A percentile compares a stretch with the other conserved stretches of the same genome.
These are phyloP conservation scores for Crucihimalaya himalaica DNA, from an alignment of 345 rosid genomes.

Conservation along the genomic window DNA sequence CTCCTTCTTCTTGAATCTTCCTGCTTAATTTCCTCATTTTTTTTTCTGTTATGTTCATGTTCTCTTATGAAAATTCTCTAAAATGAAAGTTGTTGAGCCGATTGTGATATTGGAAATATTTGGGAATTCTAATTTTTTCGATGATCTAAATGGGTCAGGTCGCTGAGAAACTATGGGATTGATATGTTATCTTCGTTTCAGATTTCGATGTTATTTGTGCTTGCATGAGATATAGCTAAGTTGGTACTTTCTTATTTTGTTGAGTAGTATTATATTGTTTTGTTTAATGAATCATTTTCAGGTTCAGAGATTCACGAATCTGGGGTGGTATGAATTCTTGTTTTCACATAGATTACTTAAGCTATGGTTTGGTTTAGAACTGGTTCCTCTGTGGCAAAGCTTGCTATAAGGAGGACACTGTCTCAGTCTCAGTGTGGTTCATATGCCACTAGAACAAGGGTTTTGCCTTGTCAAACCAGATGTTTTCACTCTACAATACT, in stretches of 20 bases:
- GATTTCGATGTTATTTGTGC: neutral
- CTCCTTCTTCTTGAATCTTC: neutral
- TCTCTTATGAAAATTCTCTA: neutral
- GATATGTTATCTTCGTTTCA: neutral
- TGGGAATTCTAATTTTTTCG: neutral
- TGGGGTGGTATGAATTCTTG: neutral
- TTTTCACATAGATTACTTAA: neutral
- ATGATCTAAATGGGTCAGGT: conserved; percentile 19
- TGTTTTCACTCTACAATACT: conserved; percentile 56
- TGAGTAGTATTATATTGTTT: conserved; percentile 1
- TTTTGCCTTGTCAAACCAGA: conserved; percentile 48
- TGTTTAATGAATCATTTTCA: conserved; percentile 25
- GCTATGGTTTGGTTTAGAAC: conserved; percentile 75
- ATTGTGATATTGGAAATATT: neutral
- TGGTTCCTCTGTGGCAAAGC: conserved; percentile 59
- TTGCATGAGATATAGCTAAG: conserved; percentile 12
- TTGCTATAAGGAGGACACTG: conserved; percentile 63
- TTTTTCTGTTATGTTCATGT: neutral
- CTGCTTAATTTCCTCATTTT: neutral
- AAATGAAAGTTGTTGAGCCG: neutral
- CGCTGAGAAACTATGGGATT: neutral
- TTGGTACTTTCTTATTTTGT: neutral
- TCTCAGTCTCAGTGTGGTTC: conserved; percentile 57
- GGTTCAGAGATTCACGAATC: neutral
- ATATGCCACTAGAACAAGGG: conserved; percentile 46